phyloP scores from a whole-genome alignment of 2,329 filamentous ascomycete genomes.

The Trichoderma sp. region DNA sequence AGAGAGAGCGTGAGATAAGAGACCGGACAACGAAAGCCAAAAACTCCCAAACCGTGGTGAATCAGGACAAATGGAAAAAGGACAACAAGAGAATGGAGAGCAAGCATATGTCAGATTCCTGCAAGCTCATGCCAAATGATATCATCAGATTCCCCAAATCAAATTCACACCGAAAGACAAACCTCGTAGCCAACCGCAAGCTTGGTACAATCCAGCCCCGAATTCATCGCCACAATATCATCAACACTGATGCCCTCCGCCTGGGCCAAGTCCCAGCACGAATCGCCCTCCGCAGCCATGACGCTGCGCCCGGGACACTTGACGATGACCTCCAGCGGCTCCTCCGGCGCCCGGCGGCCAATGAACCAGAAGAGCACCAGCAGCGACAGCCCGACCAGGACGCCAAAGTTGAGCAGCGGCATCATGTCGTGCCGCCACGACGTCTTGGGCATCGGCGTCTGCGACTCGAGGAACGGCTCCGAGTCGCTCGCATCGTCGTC shows the following conservation, averaged over 20 bases:
- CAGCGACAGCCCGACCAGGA: slow-evolving; percentile 54
- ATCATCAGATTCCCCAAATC: background rate
- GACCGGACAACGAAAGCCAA: background rate
- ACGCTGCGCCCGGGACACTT: slow-evolving; percentile 37
- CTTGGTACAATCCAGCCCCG: slow-evolving; percentile 49
- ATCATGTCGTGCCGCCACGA: slow-evolving; percentile 55
- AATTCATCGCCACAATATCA: slow-evolving; percentile 48
- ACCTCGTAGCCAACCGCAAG: slow-evolving; percentile 45
- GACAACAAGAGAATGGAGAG: background rate
- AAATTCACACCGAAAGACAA: slow-evolving; percentile 43
- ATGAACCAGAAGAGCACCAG: slow-evolving; percentile 53
- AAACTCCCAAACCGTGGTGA: background rate
- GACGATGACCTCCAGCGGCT: slow-evolving; percentile 16
- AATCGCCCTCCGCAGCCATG: slow-evolving; percentile 50
- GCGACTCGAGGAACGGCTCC: slow-evolving; percentile 35
- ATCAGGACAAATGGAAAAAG: background rate
- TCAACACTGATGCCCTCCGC: slow-evolving; percentile 45
- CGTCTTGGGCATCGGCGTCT: slow-evolving; percentile 31
- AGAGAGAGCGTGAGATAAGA: background rate
- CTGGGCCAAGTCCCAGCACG: slow-evolving; percentile 55
- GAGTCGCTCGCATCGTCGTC: slow-evolving; percentile 32
- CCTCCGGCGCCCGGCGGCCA: slow-evolving; percentile 32
- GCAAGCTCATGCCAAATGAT: background rate
- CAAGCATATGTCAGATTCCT: background rate
- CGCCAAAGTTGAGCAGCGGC: slow-evolving; percentile 60